A percentile compares a stretch with the other conserved stretches of the same genome.
Evolutionary conservation across 345 rosid genomes (phyloP).

Genomic region (Geranium brycei): DNA sequence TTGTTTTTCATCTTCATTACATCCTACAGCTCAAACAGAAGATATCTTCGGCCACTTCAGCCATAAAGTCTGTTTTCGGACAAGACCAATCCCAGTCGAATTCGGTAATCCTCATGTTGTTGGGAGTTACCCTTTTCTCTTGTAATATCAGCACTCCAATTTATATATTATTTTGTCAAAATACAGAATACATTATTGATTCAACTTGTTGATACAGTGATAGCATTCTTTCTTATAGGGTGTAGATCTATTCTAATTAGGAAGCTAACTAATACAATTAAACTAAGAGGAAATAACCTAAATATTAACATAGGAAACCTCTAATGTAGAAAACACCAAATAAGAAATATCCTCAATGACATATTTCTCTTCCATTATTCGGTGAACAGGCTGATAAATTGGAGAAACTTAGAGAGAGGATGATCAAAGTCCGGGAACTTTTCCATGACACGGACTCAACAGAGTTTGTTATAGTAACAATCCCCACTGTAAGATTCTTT

Average conservation of each 20-base stretch:
- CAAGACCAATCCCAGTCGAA: constrained; percentile 58
- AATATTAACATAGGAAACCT: too few species aligned
- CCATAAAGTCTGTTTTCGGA: constrained; percentile 90
- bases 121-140: constrained; percentile 6
- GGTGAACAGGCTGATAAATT: constrained; percentile 59
- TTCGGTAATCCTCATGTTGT: constrained; percentile 5
- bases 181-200: too few species aligned
- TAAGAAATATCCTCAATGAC: background rate
- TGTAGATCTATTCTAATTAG: too few species aligned
- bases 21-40: constrained; percentile 76
- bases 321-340: too few species aligned
- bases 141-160: too few species aligned
- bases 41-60: constrained; percentile 82
- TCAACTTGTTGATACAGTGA: too few species aligned
- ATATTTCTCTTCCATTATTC: background rate
- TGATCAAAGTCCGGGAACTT: constrained; percentile 95
- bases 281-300: too few species aligned
- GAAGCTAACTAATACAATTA: background rate
- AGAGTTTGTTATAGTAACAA: constrained; percentile 88
- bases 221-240: too few species aligned
- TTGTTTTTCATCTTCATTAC: constrained; percentile 3
- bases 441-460: constrained; percentile 82
- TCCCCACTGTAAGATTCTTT: constrained; percentile 55
- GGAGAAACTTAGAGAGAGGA: constrained; percentile 78
- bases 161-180: too few species aligned